Evolutionary conservation across 805 yeast species (phyloP), one percentile per base, ranked within the genome.

Genomic region (Yamadazyma paraphyllophila): DNA sequence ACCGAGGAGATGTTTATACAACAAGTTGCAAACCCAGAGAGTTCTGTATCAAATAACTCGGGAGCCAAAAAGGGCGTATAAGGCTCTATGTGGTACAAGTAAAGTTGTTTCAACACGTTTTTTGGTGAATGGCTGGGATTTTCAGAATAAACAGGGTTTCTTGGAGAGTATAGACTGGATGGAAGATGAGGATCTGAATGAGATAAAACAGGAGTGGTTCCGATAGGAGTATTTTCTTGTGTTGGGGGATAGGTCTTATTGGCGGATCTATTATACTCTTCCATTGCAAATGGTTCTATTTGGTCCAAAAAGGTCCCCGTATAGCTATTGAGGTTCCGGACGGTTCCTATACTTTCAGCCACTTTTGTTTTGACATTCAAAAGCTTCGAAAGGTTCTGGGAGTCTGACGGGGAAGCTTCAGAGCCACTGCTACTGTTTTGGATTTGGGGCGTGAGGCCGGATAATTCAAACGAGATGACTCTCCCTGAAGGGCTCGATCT

Each of bases 1-100:
- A 49, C 44, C 3, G 54, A 46, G 8, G 59, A 56, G 2, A 56
- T 36, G 33, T 50, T 51, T 24, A 58, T 52, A 40, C 62, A 58
- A 42, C 55, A 53, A 15, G 44, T 47, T 7, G 51, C 45, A 42
- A 58, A 58, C 5, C 38, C 31, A 20, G 52, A 52, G 2, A 54
- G 30, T 7, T 46, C 48, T 6, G 33, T 7, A 5, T 44, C 31
- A 42, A 56, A 56, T 3, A 49, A 7, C 8, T 50, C 55, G 16
- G 33, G 42, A 10, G 49, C 30, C 6, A 58, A 11, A 37, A 56
- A 58, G 2, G 62, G 59, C 0, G 59, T 56, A 35, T 50, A 53
- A 0, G 54, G 54, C 39, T 55, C 57, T 10, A 58, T 46, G 29
- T 44, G 41, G 9, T 47, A 44, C 36, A 36, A 20, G 32, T 54